Conservation (phyloP, 2,329 filamentous ascomycete species). For the Diaporthe sp. region DNA sequence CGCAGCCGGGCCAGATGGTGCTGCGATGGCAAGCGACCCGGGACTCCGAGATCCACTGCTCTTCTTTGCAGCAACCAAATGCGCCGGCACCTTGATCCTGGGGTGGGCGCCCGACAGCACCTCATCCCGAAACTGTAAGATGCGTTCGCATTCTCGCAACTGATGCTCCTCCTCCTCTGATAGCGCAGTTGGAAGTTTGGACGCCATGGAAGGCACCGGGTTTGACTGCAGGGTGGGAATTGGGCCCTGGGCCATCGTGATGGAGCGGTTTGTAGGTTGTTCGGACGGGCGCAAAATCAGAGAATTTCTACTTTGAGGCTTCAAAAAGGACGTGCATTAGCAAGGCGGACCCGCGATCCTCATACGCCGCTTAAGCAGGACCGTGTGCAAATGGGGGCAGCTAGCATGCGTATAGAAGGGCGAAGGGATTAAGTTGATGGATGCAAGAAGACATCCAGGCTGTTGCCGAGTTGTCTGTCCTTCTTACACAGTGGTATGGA, state of each 20-base stretch:
- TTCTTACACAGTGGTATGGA: background rate
- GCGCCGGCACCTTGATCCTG: slow-evolving; percentile 68
- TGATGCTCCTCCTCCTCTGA: slow-evolving; percentile 68
- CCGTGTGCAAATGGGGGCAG: slow-evolving; percentile 13
- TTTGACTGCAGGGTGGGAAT: slow-evolving; percentile 38
- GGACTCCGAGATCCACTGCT: slow-evolving; percentile 44
- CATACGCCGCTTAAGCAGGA: slow-evolving; percentile 12
- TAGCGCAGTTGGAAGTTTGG: slow-evolving; percentile 44
- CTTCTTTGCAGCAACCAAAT: slow-evolving; percentile 51
- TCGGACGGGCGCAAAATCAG: slow-evolving; percentile 31
- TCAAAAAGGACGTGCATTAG: slow-evolving; percentile 31
- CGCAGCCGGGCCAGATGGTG: slow-evolving; percentile 37
- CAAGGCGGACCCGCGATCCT: slow-evolving; percentile 27
- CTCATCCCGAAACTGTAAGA: slow-evolving; percentile 84
- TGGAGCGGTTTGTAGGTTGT: slow-evolving; percentile 1
- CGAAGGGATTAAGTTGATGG: slow-evolving; percentile 14
- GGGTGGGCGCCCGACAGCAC: slow-evolving; percentile 84
- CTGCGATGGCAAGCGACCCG: slow-evolving; percentile 43
- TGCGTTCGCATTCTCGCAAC: slow-evolving; percentile 81
- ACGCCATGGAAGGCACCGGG: slow-evolving; percentile 31
- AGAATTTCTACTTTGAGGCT: slow-evolving; percentile 31
- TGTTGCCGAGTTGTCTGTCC: slow-evolving; percentile 21
- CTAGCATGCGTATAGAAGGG: slow-evolving; percentile 28
- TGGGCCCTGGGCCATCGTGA: slow-evolving; percentile 44
- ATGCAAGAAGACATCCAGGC: slow-evolving; percentile 16